These are phyloP conservation scores for Candida incommunis DNA, from an alignment of 805 yeast species.

Conservation along the genomic window DNA sequence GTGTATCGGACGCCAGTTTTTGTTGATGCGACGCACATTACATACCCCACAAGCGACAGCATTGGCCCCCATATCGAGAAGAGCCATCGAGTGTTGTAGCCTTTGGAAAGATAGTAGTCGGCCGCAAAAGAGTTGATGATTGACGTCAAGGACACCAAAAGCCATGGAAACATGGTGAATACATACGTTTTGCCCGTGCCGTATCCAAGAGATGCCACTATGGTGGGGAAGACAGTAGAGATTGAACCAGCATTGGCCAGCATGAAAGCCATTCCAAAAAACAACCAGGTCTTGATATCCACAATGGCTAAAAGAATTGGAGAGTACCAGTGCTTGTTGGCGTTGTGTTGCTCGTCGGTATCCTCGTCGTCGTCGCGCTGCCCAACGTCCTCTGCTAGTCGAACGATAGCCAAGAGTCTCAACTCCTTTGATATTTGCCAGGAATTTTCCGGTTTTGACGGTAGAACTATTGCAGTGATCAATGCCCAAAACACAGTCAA, in stretches of 20 bases:
- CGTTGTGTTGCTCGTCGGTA: constrained; percentile 2
- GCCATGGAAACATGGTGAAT: constrained; percentile 12
- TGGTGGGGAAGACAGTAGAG: constrained; percentile 47
- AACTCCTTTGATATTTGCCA: constrained; percentile 38
- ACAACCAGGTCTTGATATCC: constrained; percentile 13
- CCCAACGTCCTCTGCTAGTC: constrained; percentile 38
- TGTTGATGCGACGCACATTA: constrained; percentile 36
- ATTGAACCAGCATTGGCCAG: constrained; percentile 48
- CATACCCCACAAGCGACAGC: constrained; percentile 39
- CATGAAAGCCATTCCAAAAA: constrained; percentile 16
- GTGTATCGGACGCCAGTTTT: constrained; percentile 37
- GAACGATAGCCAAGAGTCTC: constrained; percentile 38
- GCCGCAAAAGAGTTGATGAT: constrained; percentile 50
- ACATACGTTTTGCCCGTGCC: constrained; percentile 29
- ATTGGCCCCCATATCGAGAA: constrained; percentile 27
- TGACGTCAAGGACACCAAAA: constrained; percentile 7
- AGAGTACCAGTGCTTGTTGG: constrained; percentile 1
- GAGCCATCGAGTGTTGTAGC: constrained; percentile 38
- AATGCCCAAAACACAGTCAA: constrained; percentile 38
- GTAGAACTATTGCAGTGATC: constrained; percentile 29
- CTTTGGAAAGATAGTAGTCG: constrained; percentile 44
- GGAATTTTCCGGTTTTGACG: constrained; percentile 61
- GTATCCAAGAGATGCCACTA: constrained; percentile 42
- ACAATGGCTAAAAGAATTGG: constrained; percentile 8
- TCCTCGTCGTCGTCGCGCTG: constrained; percentile 23